phyloP scores from a whole-genome alignment of 495 filamentous ascomycete genomes.

The Aspergillus diversus region DNA sequence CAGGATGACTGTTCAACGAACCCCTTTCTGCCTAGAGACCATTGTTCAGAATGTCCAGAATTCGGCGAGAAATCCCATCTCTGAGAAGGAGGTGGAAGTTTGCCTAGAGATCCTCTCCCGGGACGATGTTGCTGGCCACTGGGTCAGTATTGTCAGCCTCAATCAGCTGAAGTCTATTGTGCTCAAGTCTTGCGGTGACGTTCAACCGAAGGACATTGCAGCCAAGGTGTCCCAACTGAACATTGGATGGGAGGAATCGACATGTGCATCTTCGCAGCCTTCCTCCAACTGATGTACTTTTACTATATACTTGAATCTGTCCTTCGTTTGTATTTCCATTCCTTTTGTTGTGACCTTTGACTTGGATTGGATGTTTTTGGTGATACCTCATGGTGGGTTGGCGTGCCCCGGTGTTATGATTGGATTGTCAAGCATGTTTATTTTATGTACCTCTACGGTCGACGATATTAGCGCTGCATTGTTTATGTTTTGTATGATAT shows the following conservation, averaged over 20 bases:
- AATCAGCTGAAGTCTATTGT: conserved; percentile 47
- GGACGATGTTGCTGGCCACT: conserved; percentile 46
- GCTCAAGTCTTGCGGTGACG: conserved; percentile 47
- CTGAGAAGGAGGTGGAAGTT: conserved; percentile 42
- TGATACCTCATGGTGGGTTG: conserved; percentile 34
- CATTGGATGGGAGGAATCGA: conserved; percentile 34
- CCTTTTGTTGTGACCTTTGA: conserved; percentile 14
- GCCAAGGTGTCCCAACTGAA: conserved; percentile 41
- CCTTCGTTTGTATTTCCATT: conserved; percentile 19
- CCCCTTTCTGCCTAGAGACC: conserved; percentile 43
- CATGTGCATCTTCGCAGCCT: conserved; percentile 5
- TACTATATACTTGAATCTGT: conserved; percentile 9
- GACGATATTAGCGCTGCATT: conserved; percentile 38
- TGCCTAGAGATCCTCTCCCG: conserved; percentile 50
- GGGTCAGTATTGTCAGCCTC: conserved; percentile 48
- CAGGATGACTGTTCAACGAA: conserved; percentile 40
- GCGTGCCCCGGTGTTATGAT: conserved; percentile 33
- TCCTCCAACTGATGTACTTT: background rate
- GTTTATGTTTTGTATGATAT: conserved; percentile 25
- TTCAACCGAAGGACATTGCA: conserved; percentile 44
- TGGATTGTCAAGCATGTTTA: conserved; percentile 18
- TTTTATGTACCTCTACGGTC: conserved; percentile 13
- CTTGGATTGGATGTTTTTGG: conserved; percentile 17
- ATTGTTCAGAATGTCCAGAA: conserved; percentile 46
- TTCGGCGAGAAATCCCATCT: conserved; percentile 45